Evolutionary conservation across 352 stramenopile genomes (phyloP), one percentile per base, ranked within the genome.

Genomic region (Peronospora tabacina): DNA sequence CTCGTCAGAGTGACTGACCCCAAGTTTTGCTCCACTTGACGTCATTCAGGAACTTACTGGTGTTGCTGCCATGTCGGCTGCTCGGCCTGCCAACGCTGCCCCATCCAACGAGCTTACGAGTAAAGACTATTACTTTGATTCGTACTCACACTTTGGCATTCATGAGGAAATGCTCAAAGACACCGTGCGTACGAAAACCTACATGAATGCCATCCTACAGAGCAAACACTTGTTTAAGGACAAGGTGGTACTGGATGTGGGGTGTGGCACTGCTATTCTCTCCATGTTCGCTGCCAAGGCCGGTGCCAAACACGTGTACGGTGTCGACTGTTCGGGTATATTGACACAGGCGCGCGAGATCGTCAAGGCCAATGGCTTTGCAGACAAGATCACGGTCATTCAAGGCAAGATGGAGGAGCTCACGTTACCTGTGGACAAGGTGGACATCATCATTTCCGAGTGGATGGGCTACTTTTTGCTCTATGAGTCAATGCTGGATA

Each of bases 101-200:
- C 32, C 52, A 9, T 19, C 64, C 26, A 70, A 67, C 49, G 79
- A 87, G 46, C 78, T 89, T 58, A 94, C 82, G 44, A 95, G 84
- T 66, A 96, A 96, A 68, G 94, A 98, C 75, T 98, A 98, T 61
- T 98, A 98, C 68, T 98, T 98, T 76, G 92, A 98, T 72, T 97
- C 90, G 43, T 99, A 99, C 69, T 96, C 92, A 37, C 95, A 99
- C 74, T 97, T 98, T 73, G 90, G 92, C 32, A 99, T 99, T 61
- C 95, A 98, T 71, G 92, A 99, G 66, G 95, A 98, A 72, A 98
- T 98, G 95, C 75, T 98, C 20, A 98, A 98, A 57, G 95, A 99
- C 61, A 76, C 95, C 49, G 94, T 98, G 19, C 89, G 96, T 35
- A 98, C 96, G 26, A 82, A 94, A 44, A 95, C 93, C 12, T 99